Evolutionary conservation across 2,329 filamentous ascomycete species (phyloP), one percentile per base, ranked within the genome.

Genomic region (Xylaria sp.): DNA sequence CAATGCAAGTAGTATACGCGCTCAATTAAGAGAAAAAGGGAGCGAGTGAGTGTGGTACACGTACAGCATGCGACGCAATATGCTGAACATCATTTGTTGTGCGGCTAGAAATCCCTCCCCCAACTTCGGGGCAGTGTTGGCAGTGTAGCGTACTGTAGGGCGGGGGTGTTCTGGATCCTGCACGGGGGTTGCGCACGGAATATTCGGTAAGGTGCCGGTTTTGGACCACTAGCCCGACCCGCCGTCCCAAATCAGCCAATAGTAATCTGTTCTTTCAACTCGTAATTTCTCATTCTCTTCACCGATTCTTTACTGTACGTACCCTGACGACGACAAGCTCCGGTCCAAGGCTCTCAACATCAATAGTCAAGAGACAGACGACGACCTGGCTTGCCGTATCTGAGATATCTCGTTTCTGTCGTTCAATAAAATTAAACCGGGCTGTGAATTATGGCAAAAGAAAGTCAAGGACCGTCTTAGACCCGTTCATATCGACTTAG

Each of bases 261-360:
- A 61, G 62, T 46, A 60, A 60, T 56, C 52, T 66, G 52, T 41
- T 58, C 45, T 62, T 61, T 60, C 60, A 59, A 57, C 45, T 70
- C 30, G 61, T 68, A 75, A 75, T 74, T 73, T 72, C 34, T 39
- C 67, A 56, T 58, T 36, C 67, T 72, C 71, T 72, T 71, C 74
- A 75, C 74, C 73, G 74, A 74, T 74, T 66, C 48, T 71, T 70
- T 50, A 32, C 59, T 53, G n/a, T n/a, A n/a, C n/a, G n/a, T n/a
- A n/a, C n/a, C 34, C 34, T 10, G 12, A 36, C 34, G 12, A 62
- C 39, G 32, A 23, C 32, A 57, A 57, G 32, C 34, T 28, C n/a
- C n/a, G n/a, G n/a, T n/a, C 32, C 12, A 28, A 20, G 34, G 23
- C 5, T 12, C 57, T 46, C 39, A 34, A 30, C 30, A 18, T 41